Evolutionary conservation across 164 flowering plant species (phyloP).

Genomic region (Sedum album): DNA sequence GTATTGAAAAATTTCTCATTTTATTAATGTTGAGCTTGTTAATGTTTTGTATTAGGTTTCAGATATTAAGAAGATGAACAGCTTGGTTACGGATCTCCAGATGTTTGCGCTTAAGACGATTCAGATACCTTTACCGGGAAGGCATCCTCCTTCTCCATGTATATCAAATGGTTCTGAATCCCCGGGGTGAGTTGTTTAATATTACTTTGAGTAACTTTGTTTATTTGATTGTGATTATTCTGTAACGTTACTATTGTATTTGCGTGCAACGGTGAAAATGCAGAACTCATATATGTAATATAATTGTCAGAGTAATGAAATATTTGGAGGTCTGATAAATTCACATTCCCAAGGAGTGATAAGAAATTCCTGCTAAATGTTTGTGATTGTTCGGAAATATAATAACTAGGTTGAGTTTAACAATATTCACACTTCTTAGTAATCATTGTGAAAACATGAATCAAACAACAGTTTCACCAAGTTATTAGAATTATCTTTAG

Average conservation of each 20-base stretch:
- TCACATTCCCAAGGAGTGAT: too few species aligned
- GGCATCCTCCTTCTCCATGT: conserved; percentile 76
- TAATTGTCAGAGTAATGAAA: too few species aligned
- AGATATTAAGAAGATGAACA: conserved; percentile 77
- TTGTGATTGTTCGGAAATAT: too few species aligned
- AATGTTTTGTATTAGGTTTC: conserved; percentile 48
- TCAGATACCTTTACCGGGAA: conserved; percentile 70
- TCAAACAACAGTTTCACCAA: too few species aligned
- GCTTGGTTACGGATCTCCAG: conserved; percentile 80
- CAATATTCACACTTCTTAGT: too few species aligned
- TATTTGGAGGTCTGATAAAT: too few species aligned
- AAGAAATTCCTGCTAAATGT: too few species aligned
- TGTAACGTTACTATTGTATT: not conserved
- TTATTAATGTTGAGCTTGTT: not conserved
- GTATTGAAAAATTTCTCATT: too few species aligned
- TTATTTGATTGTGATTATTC: not conserved
- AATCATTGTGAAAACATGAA: too few species aligned
- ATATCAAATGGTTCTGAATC: conserved; percentile 34
- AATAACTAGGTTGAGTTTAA: too few species aligned
- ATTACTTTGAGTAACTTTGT: not conserved
- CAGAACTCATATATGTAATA: not conserved
- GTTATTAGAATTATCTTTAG: too few species aligned
- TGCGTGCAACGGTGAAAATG: not conserved
- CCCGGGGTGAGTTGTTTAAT: conserved; percentile 25
- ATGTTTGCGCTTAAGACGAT: conserved; percentile 87